A percentile compares a stretch with the other conserved stretches of the same genome.
phyloP scores from a whole-genome alignment of 2,329 filamentous ascomycete species.

The Botrytis sinoallii region DNA sequence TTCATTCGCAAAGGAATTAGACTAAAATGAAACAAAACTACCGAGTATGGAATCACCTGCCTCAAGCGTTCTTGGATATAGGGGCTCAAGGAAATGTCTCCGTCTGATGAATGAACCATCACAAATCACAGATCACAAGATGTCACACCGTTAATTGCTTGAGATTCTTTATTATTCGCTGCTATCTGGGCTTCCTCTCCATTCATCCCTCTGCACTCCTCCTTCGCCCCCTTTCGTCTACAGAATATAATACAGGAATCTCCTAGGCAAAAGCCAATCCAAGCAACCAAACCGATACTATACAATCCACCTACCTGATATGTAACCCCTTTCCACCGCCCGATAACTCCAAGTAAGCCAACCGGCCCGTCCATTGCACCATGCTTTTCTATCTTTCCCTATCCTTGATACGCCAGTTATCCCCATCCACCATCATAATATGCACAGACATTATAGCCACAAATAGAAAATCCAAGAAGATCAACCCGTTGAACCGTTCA shows the following conservation, averaged over 20 bases:
- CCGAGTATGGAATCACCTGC: background rate
- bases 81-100: background rate
- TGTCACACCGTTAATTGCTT: background rate
- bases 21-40: background rate
- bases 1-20: background rate
- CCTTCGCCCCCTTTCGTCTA: background rate
- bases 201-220: too few relatives aligned
- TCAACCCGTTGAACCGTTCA: slow-evolving; percentile 3
- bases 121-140: background rate
- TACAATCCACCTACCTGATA: background rate
- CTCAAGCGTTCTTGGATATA: background rate
- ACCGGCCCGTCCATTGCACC: background rate
- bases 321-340: too few relatives aligned
- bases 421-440: background rate
- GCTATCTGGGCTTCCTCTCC: background rate
- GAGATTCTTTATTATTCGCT: background rate
- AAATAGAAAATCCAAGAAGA: too few relatives aligned
- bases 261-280: background rate
- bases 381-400: background rate
- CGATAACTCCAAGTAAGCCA: background rate
- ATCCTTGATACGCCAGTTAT: background rate
- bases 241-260: background rate
- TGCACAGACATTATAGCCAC: background rate
- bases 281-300: background rate
- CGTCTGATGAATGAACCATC: background rate